Evolutionary conservation across 352 stramenopile species (phyloP), one percentile per base, ranked within the genome.

Genomic region (Globisporangium cederbergense): DNA sequence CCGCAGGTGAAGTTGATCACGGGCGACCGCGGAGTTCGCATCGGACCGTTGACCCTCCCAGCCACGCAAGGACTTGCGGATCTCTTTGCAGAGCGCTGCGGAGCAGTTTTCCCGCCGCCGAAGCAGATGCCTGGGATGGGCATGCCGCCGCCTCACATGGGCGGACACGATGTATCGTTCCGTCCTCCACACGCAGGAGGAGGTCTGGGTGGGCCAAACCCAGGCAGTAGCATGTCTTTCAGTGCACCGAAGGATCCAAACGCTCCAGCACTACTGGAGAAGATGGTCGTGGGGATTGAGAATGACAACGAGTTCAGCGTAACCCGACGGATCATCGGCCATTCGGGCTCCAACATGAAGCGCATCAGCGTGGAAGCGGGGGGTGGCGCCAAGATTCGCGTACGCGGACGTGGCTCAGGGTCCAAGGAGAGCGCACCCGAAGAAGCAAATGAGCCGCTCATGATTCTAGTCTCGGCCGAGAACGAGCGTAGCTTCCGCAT

Each of bases 401-500:
- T 96, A 34, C 88, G 88, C n/a, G 88, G 88, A 11, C 79, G 81
- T 42, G 88, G 88, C 25, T 95, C 86, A 0, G 88, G 88, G 0
- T 87, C 81, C 1, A 92, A 92, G 49, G 88, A 96, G 71, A 77
- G 78, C 61, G 77, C 72, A 0, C 68, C 73, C 0, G 86, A 95
- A 71, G 86, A 95, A 49, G 68, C 70, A 9, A 83, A 85, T 55
- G 88, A 96, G 62, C 88, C 88, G 22, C 68, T 96, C 7, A 90
- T 91, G 79, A 75, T 96, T 30, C 69, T 95, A 18, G 82, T 96
- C 6, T 94, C 88, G 30, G 86, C 88, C 0, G 88, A 95, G 53
- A 96, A 90, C 50, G 88, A 96, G 25, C 86, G 81, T 43, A 94
- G 86, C 61, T 93, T 94, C 64, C 80, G 79, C 30, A 83, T 93